Percentiles rank a stretch among this genome's conserved stretches.
Conservation (phyloP, 768 basidiomycete genomes). For the Amyloporia xantha region DNA sequence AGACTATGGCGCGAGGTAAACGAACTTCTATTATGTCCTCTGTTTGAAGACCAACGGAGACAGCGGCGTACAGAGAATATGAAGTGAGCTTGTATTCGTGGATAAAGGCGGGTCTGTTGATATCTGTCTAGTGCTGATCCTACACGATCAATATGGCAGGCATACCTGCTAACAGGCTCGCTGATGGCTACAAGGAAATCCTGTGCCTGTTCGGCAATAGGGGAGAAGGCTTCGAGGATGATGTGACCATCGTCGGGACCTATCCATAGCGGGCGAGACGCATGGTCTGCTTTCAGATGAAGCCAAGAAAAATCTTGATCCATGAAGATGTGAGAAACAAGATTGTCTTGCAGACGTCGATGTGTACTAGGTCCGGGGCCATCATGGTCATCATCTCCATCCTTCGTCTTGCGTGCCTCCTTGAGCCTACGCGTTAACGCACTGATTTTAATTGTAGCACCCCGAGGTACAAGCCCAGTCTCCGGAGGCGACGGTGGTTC, state of each 20-base stretch:
- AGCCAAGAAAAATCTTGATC: slow-evolving; percentile 84
- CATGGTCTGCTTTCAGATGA: slow-evolving; percentile 85
- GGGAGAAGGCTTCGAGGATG: slow-evolving; percentile 95
- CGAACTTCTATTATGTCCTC: slow-evolving; percentile 96
- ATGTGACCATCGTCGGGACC: slow-evolving; percentile 88
- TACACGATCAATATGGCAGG: slow-evolving; percentile 23
- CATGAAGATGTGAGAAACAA: slow-evolving; percentile 79
- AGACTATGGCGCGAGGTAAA: slow-evolving; percentile 22
- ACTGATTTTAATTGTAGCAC: slow-evolving; percentile 83
- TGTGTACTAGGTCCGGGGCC: slow-evolving; percentile 55
- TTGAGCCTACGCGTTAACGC: slow-evolving; percentile 77
- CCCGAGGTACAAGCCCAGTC: slow-evolving; percentile 49
- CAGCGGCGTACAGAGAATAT: slow-evolving; percentile 96
- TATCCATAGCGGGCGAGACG: slow-evolving; percentile 93
- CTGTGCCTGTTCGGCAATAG: slow-evolving; percentile 96
- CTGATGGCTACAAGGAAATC: slow-evolving; percentile 97
- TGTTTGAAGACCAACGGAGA: slow-evolving; percentile 96
- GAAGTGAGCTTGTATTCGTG: slow-evolving; percentile 99
- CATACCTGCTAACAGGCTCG: slow-evolving; percentile 97
- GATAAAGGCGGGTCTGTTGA: slow-evolving; percentile 83
- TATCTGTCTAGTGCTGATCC: slow-evolving; percentile 19
- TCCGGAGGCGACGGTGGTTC: slow-evolving; percentile 25
- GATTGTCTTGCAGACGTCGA: slow-evolving; percentile 64
- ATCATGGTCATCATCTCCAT: slow-evolving; percentile 34
- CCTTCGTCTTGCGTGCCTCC: slow-evolving; percentile 42